Percentiles rank a stretch among this genome's conserved stretches.
Conservation (phyloP, 1,139 yeast species). For the Wickerhamomyces sp. region DNA sequence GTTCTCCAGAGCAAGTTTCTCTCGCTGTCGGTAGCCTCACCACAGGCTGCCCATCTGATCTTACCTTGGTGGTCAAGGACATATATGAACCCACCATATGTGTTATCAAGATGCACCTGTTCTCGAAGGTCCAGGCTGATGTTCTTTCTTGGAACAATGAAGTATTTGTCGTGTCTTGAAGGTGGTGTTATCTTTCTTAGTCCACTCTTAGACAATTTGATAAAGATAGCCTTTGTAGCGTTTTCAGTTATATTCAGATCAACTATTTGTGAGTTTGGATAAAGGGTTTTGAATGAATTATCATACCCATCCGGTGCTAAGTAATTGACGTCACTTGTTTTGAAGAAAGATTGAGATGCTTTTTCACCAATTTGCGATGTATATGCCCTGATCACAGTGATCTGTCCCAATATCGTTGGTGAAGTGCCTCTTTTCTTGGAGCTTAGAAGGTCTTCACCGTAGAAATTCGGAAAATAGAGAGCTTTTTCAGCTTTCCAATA, state of each 20-base stretch:
- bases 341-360: conserved; percentile 59
- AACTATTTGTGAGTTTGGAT: conserved; percentile 60
- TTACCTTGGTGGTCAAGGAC: conserved; percentile 68
- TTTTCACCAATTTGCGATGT: conserved; percentile 72
- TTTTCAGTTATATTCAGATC: conserved; percentile 75
- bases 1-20: conserved; percentile 61
- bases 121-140: conserved; percentile 58
- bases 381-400: conserved; percentile 61
- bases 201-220: conserved; percentile 47
- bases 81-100: conserved; percentile 79
- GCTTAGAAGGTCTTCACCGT: conserved; percentile 49
- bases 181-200: conserved; percentile 41
- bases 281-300: conserved; percentile 29
- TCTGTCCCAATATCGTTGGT: conserved; percentile 40
- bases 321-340: conserved; percentile 34
- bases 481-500: conserved; percentile 75
- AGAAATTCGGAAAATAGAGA: conserved; percentile 79
- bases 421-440: conserved; percentile 27
- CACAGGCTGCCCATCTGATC: conserved; percentile 92
- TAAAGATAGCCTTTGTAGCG: conserved; percentile 58
- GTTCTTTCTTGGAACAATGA: conserved; percentile 58
- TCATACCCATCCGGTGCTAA: conserved; percentile 20
- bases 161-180: conserved; percentile 54
- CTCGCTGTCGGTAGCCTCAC: conserved; percentile 67
- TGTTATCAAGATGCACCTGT: conserved; percentile 62